Evolutionary conservation across 495 filamentous ascomycete species (phyloP).

Genomic region (Penicillium waksmanii): DNA sequence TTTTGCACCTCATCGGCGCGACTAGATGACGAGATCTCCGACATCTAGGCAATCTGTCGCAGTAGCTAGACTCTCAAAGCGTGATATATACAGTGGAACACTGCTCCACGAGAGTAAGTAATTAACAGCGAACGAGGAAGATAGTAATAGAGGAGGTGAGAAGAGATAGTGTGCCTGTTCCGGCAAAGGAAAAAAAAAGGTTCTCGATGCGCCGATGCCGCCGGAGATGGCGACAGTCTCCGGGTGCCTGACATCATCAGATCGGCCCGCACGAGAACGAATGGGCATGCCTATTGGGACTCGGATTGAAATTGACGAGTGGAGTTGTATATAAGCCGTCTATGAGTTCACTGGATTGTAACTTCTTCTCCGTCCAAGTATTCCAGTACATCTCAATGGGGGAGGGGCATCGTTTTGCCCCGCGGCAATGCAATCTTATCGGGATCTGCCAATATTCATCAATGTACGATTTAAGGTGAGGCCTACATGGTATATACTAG

Average conservation of each 20-base stretch:
- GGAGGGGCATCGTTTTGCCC: too few species aligned
- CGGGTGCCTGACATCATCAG: slow-evolving; percentile 39
- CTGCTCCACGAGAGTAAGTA: too few species aligned
- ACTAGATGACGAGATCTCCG: slow-evolving; percentile 24
- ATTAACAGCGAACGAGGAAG: too few species aligned
- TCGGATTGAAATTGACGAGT: too few species aligned
- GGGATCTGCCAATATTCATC: too few species aligned
- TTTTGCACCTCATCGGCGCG: slow-evolving; percentile 51
- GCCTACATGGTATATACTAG: too few species aligned
- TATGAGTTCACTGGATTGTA: neutral
- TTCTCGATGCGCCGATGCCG: slow-evolving; percentile 24
- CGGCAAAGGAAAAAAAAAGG: slow-evolving; percentile 22
- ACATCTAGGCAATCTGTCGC: slow-evolving; percentile 25
- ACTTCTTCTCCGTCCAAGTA: neutral
- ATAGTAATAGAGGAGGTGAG: neutral
- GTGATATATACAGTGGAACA: too few species aligned
- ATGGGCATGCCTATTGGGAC: too few species aligned
- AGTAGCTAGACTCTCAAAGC: too few species aligned
- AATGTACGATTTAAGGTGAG: too few species aligned
- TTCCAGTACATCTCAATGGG: neutral
- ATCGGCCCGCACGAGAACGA: neutral
- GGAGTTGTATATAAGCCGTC: neutral
- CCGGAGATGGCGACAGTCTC: slow-evolving; percentile 37
- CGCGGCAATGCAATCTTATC: too few species aligned
- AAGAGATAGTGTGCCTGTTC: neutral